phyloP scores from a whole-genome alignment of 1,284 basidiomycete genomes.

The Heterobasidion irregulare region DNA sequence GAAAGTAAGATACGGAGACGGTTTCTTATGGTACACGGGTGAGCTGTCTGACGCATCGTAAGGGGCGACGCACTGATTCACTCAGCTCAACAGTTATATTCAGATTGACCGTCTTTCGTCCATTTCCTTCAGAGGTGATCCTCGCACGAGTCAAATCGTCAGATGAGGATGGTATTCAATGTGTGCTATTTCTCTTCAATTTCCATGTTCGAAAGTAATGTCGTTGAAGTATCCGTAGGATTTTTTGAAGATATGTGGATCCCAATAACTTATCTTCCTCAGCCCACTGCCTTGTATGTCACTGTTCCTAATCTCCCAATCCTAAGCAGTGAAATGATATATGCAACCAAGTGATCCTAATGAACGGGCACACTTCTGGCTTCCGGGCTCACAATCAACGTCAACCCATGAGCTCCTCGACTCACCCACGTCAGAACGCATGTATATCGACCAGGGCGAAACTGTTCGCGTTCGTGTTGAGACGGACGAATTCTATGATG shows the following conservation, averaged over 20 bases:
- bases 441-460: slow-evolving; percentile 84
- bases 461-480: slow-evolving; percentile 86
- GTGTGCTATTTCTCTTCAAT: slow-evolving; percentile 35
- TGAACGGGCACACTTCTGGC: slow-evolving; percentile 79
- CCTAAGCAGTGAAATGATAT: neutral
- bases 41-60: slow-evolving; percentile 15
- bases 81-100: slow-evolving; percentile 61
- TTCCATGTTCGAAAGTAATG: slow-evolving; percentile 3
- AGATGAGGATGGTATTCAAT: slow-evolving; percentile 74
- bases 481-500: slow-evolving; percentile 83
- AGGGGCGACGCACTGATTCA: neutral
- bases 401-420: slow-evolving; percentile 61
- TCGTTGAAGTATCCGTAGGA: slow-evolving; percentile 65
- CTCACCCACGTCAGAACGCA: slow-evolving; percentile 57
- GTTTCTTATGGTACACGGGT: slow-evolving; percentile 93
- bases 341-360: slow-evolving; percentile 58
- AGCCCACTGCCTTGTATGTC: slow-evolving; percentile 71
- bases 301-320: neutral
- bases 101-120: slow-evolving; percentile 85
- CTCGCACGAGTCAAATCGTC: slow-evolving; percentile 84
- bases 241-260: slow-evolving; percentile 97
- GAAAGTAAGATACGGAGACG: slow-evolving; percentile 91
- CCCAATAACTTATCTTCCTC: slow-evolving; percentile 61
- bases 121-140: slow-evolving; percentile 86
- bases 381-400: slow-evolving; percentile 50